Percentiles rank a stretch among this genome's conserved stretches.
Evolutionary conservation across 108 stramenopile species (phyloP).

Genomic region (Discostella stelligeroides): DNA sequence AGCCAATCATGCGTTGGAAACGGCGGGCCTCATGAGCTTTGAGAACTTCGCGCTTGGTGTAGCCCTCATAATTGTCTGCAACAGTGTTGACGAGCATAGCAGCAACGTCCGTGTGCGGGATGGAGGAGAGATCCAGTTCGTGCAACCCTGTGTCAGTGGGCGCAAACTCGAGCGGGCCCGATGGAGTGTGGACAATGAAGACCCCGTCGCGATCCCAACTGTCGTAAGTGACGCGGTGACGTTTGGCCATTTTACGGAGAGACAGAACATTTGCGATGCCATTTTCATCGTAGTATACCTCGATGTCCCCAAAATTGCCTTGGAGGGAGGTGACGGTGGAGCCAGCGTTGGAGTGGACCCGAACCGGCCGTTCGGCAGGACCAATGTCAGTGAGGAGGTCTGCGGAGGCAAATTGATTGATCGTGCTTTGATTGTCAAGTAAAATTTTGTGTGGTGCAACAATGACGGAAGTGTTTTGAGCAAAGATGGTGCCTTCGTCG

Average conservation of each 20-base stretch:
- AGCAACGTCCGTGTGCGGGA: too few species aligned
- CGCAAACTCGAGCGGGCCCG: not conserved
- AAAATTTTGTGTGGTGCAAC: not conserved
- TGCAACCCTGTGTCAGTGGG: not conserved
- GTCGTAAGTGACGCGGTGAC: constrained; percentile 37
- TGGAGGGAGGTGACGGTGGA: not conserved
- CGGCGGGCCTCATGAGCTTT: too few species aligned
- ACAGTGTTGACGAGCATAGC: too few species aligned
- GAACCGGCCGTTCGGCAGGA: not conserved
- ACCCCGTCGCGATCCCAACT: too few species aligned
- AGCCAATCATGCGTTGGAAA: constrained; percentile 3
- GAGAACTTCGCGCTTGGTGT: too few species aligned
- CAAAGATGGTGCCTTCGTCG: not conserved
- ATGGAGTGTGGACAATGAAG: not conserved
- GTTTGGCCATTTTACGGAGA: not conserved
- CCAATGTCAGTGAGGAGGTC: constrained; percentile 3
- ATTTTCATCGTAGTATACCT: constrained; percentile 41
- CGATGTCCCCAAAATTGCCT: constrained; percentile 16
- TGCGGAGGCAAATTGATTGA: not conserved
- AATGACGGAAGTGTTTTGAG: too few species aligned
- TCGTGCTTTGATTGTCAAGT: not conserved
- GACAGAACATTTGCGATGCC: constrained; percentile 44
- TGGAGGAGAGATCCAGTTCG: not conserved
- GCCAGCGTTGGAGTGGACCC: constrained; percentile 27
- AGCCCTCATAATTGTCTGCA: too few species aligned